phyloP scores from a whole-genome alignment of 768 basidiomycete genomes.

The Suillus spraguei region DNA sequence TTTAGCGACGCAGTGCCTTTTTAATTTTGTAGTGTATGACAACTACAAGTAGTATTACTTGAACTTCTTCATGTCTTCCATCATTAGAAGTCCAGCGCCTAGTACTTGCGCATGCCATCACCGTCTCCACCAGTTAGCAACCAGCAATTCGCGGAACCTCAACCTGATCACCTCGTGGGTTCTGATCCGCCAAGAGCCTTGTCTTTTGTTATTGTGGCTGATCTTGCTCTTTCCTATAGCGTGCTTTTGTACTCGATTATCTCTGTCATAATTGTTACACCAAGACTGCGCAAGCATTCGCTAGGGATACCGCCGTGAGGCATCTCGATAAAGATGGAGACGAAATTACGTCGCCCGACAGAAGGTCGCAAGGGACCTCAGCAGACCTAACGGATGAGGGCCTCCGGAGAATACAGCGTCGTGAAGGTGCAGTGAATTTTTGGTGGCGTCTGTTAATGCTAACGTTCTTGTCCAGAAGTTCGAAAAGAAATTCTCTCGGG shows the following conservation, averaged over 20 bases:
- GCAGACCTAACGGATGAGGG: conserved; percentile 39
- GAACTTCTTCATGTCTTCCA: conserved; percentile 1
- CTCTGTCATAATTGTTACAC: conserved; percentile 74
- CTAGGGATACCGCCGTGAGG: conserved; percentile 59
- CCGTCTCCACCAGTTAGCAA: conserved; percentile 18
- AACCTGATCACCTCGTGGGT: conserved; percentile 49
- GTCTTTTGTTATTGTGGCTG: not conserved
- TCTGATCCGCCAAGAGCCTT: conserved; percentile 5
- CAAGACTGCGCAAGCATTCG: conserved; percentile 70
- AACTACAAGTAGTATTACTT: not conserved
- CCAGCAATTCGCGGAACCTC: conserved; percentile 32
- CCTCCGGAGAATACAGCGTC: conserved; percentile 49
- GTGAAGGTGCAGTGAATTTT: conserved; percentile 48
- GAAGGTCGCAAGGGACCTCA: conserved; percentile 23
- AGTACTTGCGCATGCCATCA: not conserved
- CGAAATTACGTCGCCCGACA: conserved; percentile 45
- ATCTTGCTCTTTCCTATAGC: conserved; percentile 39
- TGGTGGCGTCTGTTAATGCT: conserved; percentile 2
- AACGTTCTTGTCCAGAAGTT: conserved; percentile 53
- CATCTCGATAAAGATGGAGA: conserved; percentile 74
- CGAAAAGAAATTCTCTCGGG: conserved; percentile 71
- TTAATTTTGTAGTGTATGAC: not conserved
- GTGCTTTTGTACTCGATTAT: conserved; percentile 73
- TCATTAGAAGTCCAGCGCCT: not conserved
- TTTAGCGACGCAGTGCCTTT: not conserved